Evolutionary conservation across 2,329 filamentous ascomycete genomes (phyloP).

Genomic region (Neofusicoccum cordaticola): DNA sequence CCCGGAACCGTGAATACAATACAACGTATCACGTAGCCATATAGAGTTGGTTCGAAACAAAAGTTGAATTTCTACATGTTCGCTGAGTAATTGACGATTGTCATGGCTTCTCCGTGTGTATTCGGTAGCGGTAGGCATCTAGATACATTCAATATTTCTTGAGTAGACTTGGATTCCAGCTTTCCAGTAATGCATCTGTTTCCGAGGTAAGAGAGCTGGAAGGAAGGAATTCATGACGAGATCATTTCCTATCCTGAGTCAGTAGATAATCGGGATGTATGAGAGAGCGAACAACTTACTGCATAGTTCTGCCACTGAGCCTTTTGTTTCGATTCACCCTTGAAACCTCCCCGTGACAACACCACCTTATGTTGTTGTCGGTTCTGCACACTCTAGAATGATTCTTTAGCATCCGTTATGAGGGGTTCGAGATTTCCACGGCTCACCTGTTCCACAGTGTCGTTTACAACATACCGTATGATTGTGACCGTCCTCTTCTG

Average conservation of each 20-base stretch:
- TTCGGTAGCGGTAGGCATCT: too few relatives aligned
- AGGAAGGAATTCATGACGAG: background rate
- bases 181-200: too few relatives aligned
- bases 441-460: slow-evolving; percentile 23
- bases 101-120: too few relatives aligned
- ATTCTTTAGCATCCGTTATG: background rate
- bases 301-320: background rate
- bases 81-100: too few relatives aligned
- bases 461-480: slow-evolving; percentile 22
- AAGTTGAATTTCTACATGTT: too few relatives aligned
- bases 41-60: too few relatives aligned
- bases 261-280: background rate
- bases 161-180: too few relatives aligned
- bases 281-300: background rate
- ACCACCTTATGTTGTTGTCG: background rate
- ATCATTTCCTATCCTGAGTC: background rate
- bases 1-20: too few relatives aligned
- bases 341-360: background rate
- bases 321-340: background rate
- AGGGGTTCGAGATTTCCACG: too few relatives aligned
- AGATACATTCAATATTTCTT: too few relatives aligned
- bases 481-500: slow-evolving; percentile 23
- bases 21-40: too few relatives aligned
- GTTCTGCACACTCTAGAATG: background rate
- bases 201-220: background rate